phyloP scores from a whole-genome alignment of 2,329 filamentous ascomycete genomes.

The Venturiaceae sp. region DNA sequence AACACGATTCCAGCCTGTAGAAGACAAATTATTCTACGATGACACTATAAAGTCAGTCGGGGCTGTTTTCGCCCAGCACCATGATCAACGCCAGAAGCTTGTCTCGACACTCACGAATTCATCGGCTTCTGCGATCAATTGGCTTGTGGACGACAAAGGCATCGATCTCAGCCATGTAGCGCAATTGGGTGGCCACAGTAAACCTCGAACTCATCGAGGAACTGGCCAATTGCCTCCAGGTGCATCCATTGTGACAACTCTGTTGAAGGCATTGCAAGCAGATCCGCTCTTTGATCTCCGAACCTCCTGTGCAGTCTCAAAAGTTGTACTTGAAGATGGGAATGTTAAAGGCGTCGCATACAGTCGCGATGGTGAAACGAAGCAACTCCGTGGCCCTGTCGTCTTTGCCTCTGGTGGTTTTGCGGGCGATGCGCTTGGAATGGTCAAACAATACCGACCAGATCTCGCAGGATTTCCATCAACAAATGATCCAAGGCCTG shows the following conservation, averaged over 20 bases:
- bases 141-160: no score
- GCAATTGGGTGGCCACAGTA: no score
- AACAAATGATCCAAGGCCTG: conserved; percentile 51
- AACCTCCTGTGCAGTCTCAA: conserved; percentile 44
- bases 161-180: no score
- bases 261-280: conserved; percentile 42
- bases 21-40: conserved; percentile 37
- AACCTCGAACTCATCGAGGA: conserved; percentile 47
- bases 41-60: conserved; percentile 52
- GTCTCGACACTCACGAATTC: no score
- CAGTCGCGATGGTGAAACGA: conserved; percentile 20
- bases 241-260: conserved; percentile 45
- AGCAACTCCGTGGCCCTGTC: conserved; percentile 40
- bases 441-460: conserved; percentile 46
- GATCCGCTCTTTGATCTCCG: conserved; percentile 42
- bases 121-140: no score
- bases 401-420: conserved; percentile 55
- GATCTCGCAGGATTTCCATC: conserved; percentile 52
- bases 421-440: conserved; percentile 48
- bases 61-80: conserved; percentile 17
- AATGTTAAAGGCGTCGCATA: conserved; percentile 46
- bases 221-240: conserved; percentile 47
- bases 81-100: no score
- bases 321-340: conserved; percentile 30
- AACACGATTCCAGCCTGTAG: conserved; percentile 44